Percentiles rank a stretch among this genome's conserved stretches.
These are phyloP conservation scores for Sclerotinia subarctica DNA, from an alignment of 2,329 filamentous ascomycete species.

Conservation along the genomic window DNA sequence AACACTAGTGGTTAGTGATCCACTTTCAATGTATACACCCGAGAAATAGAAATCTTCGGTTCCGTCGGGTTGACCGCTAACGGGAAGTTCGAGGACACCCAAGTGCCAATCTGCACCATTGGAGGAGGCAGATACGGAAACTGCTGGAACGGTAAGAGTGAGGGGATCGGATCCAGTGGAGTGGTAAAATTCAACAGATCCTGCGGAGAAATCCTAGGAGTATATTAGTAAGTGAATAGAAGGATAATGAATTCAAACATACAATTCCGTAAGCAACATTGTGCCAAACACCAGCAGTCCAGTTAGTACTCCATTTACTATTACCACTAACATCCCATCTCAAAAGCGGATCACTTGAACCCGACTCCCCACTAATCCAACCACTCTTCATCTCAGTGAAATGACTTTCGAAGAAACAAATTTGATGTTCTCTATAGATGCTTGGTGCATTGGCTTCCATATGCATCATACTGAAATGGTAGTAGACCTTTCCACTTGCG, in stretches of 20 bases:
- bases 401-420: conserved; percentile 62
- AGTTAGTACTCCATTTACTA: conserved; percentile 60
- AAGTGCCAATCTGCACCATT: conserved; percentile 73
- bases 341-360: conserved; percentile 51
- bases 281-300: conserved; percentile 54
- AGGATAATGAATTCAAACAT: conserved; percentile 25
- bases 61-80: conserved; percentile 50
- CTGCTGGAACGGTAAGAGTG: conserved; percentile 55
- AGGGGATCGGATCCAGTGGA: conserved; percentile 59
- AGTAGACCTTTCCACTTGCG: conserved; percentile 64
- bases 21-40: conserved; percentile 67
- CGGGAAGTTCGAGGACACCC: conserved; percentile 63
- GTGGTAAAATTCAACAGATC: conserved; percentile 67
- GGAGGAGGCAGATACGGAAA: conserved; percentile 58
- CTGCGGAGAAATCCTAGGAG: conserved; percentile 53
- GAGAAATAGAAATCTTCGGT: conserved; percentile 70
- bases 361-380: conserved; percentile 50
- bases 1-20: conserved; percentile 44
- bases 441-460: conserved; percentile 57
- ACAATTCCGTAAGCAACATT: conserved; percentile 71
- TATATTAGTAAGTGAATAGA: not conserved
- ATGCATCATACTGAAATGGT: conserved; percentile 68
- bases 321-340: conserved; percentile 62
- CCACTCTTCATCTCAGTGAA: conserved; percentile 74
- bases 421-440: conserved; percentile 64